Percentiles rank a stretch among this genome's conserved stretches.
phyloP scores from a whole-genome alignment of 805 yeast genomes.

The Kazachstania martiniae region DNA sequence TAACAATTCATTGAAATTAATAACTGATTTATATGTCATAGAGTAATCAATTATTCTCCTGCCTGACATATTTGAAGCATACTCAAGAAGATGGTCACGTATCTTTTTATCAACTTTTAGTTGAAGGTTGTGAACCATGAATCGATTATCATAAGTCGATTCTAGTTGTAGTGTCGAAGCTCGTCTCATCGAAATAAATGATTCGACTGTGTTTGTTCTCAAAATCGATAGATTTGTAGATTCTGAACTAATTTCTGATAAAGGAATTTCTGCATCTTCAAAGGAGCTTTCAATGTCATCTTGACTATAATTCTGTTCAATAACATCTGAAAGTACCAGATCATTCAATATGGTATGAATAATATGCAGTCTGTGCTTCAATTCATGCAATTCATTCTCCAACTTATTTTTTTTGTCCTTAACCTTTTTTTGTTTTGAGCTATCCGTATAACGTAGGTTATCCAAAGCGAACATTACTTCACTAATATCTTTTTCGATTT shows the following conservation, averaged over 20 bases:
- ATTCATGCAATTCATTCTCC: slow-evolving; percentile 19
- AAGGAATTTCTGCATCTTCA: slow-evolving; percentile 6
- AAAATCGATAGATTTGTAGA: slow-evolving; percentile 1
- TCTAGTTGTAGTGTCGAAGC: slow-evolving; percentile 18
- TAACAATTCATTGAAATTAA: slow-evolving; percentile 34
- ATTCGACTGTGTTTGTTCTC: slow-evolving; percentile 20
- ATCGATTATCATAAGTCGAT: slow-evolving; percentile 43
- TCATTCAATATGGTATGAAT: slow-evolving; percentile 26
- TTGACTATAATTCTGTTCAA: slow-evolving; percentile 5
- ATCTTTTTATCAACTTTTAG: slow-evolving; percentile 43
- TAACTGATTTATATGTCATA: slow-evolving; percentile 40
- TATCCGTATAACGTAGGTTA: slow-evolving; percentile 1
- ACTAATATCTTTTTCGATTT: slow-evolving; percentile 31
- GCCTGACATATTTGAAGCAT: slow-evolving; percentile 34
- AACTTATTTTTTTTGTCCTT: slow-evolving; percentile 8
- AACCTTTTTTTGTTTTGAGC: background rate
- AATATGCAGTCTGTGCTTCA: slow-evolving; percentile 26
- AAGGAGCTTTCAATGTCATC: slow-evolving; percentile 1
- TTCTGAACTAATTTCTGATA: slow-evolving; percentile 4
- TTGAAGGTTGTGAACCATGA: slow-evolving; percentile 44
- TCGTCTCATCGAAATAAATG: slow-evolving; percentile 24
- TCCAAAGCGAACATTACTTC: slow-evolving; percentile 8
- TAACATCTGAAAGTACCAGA: slow-evolving; percentile 18
- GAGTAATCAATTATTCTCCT: slow-evolving; percentile 34
- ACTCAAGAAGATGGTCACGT: slow-evolving; percentile 39